Evolutionary conservation across 2,329 filamentous ascomycete species (phyloP).

Genomic region (Amylocarpus encephaloides): DNA sequence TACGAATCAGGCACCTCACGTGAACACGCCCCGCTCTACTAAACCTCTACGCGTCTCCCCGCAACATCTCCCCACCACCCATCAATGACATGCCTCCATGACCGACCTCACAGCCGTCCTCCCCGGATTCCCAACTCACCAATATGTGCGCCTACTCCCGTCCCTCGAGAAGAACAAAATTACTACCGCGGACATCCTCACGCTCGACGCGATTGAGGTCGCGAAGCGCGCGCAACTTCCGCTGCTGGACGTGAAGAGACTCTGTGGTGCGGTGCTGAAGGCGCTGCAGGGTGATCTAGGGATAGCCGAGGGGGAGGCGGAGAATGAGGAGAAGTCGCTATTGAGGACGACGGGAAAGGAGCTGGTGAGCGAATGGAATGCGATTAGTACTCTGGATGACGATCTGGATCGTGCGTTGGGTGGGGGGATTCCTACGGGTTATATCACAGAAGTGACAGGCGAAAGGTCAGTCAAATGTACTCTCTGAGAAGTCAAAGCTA

Average conservation of each 20-base stretch:
- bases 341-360: conserved; percentile 33
- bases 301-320: conserved; percentile 10
- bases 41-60: neutral
- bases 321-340: conserved; percentile 6
- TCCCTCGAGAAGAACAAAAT: conserved; percentile 72
- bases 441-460: conserved; percentile 83
- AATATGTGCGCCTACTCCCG: conserved; percentile 69
- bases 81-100: conserved; percentile 47
- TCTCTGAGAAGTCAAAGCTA: conserved; percentile 10
- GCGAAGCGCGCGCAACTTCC: conserved; percentile 81
- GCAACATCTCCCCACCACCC: neutral
- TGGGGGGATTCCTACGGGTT: conserved; percentile 75
- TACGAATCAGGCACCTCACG: neutral
- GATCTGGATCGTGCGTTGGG: conserved; percentile 63
- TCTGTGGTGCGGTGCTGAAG: conserved; percentile 60
- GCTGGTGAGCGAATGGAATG: conserved; percentile 40
- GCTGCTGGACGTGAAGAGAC: conserved; percentile 68
- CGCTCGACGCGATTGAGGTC: conserved; percentile 74
- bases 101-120: conserved; percentile 80
- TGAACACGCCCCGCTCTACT: neutral
- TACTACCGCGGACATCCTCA: conserved; percentile 77
- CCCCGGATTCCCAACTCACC: conserved; percentile 67
- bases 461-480: conserved; percentile 56
- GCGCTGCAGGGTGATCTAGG: conserved; percentile 56
- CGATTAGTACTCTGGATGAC: conserved; percentile 76